Percentiles rank a stretch among this genome's conserved stretches.
Evolutionary conservation across 192 early-diverging fungal species (phyloP).

Genomic region (Coemansia sp.): DNA sequence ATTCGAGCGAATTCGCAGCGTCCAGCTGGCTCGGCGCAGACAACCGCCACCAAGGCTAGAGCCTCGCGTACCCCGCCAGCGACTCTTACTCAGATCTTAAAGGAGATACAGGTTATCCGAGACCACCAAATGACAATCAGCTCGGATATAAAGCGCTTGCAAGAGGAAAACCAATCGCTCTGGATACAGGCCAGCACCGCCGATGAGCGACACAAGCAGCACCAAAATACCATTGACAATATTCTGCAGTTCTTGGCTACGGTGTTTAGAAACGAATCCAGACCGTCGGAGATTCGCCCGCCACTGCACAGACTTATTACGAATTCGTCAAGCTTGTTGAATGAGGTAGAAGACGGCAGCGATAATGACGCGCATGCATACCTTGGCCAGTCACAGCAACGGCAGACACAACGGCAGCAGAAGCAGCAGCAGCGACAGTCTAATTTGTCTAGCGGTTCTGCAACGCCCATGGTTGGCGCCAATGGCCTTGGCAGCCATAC

Average conservation of each 20-base stretch:
- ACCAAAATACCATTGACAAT: slow-evolving; percentile 93
- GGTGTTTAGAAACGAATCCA: slow-evolving; percentile 65
- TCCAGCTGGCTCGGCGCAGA: background rate
- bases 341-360: background rate
- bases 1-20: background rate
- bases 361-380: background rate
- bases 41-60: slow-evolving; percentile 3
- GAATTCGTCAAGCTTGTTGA: background rate
- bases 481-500: background rate
- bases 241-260: slow-evolving; percentile 89
- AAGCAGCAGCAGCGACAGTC: slow-evolving; percentile 7
- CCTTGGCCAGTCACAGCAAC: background rate
- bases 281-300: slow-evolving; percentile 32
- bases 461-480: background rate
- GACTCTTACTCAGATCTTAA: slow-evolving; percentile 44
- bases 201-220: slow-evolving; percentile 77
- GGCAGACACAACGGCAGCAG: slow-evolving; percentile 7
- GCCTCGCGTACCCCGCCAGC: slow-evolving; percentile 26
- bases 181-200: slow-evolving; percentile 82
- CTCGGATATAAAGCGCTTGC: slow-evolving; percentile 80
- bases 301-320: slow-evolving; percentile 43
- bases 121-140: slow-evolving; percentile 90
- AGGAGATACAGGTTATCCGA: slow-evolving; percentile 86
- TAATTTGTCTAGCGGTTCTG: background rate
- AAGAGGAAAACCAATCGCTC: slow-evolving; percentile 83